Evolutionary conservation across 176 grass and related monocot genomes (phyloP).

Genomic region (Elymus sibiricus): DNA sequence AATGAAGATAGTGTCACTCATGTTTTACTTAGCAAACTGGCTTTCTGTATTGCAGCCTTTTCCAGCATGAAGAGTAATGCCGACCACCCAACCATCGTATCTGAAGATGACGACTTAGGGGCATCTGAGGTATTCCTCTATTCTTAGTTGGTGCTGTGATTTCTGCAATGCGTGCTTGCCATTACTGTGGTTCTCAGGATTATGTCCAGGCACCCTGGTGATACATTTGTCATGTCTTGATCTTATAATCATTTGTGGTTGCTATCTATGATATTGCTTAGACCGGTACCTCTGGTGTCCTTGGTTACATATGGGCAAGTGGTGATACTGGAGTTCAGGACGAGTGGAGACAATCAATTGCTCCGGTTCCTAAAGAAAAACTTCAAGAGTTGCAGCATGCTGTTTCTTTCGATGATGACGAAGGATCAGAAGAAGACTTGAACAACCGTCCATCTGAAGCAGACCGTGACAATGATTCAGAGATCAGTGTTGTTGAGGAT

Average conservation of each 20-base stretch:
- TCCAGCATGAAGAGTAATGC: slow-evolving; percentile 60
- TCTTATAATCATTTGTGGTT: slow-evolving; percentile 14
- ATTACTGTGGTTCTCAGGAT: slow-evolving; percentile 9
- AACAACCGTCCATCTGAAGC: slow-evolving; percentile 16
- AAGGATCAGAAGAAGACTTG: slow-evolving; percentile 45
- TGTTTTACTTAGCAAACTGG: slow-evolving; percentile 27
- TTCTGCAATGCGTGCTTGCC: slow-evolving; percentile 17
- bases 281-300: slow-evolving; percentile 58
- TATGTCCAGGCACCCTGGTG: neutral
- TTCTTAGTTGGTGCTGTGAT: slow-evolving; percentile 9
- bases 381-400: slow-evolving; percentile 54
- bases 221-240: slow-evolving; percentile 6
- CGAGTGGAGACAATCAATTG: slow-evolving; percentile 88
- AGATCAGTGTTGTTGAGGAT: slow-evolving; percentile 27
- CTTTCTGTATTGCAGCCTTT: slow-evolving; percentile 63
- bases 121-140: slow-evolving; percentile 46
- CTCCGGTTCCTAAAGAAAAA: slow-evolving; percentile 76
- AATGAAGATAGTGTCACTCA: too few species aligned
- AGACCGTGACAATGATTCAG: slow-evolving; percentile 42
- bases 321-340: slow-evolving; percentile 63
- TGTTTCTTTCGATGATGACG: slow-evolving; percentile 33
- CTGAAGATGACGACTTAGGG: slow-evolving; percentile 40
- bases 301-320: slow-evolving; percentile 80
- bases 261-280: slow-evolving; percentile 38
- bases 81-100: slow-evolving; percentile 34